A percentile compares a stretch with the other conserved stretches of the same genome.
Conservation (phyloP, 495 filamentous ascomycete species). For the Neurospora africana region DNA sequence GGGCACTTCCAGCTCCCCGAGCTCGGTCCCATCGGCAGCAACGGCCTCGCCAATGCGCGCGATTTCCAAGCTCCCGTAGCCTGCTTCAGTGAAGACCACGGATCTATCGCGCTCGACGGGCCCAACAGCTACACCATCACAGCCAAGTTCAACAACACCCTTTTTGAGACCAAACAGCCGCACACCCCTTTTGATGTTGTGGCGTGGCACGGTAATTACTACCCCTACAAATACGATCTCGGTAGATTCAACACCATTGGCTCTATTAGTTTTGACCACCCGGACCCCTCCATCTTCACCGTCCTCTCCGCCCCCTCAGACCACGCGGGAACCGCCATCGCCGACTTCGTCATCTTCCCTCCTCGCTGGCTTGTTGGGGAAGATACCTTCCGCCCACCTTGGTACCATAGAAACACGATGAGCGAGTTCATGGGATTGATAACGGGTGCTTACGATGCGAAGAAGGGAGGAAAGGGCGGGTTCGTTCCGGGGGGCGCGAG, state of each 20-base stretch:
- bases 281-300: conserved; percentile 74
- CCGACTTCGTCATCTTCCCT: conserved; percentile 77
- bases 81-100: conserved; percentile 52
- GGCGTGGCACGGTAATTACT: conserved; percentile 72
- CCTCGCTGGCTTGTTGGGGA: conserved; percentile 71
- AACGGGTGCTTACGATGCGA: conserved; percentile 50
- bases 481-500: conserved; percentile 51
- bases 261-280: conserved; percentile 64
- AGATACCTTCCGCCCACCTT: conserved; percentile 72
- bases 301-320: conserved; percentile 63
- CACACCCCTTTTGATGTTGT: conserved; percentile 79
- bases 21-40: conserved; percentile 80
- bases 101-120: conserved; percentile 28
- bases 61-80: conserved; percentile 85
- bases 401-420: conserved; percentile 81
- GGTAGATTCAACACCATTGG: conserved; percentile 71
- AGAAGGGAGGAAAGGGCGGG: conserved; percentile 37
- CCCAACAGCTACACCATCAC: conserved; percentile 47
- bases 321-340: conserved; percentile 56
- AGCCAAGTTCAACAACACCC: conserved; percentile 69
- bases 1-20: conserved; percentile 79
- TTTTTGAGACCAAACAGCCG: conserved; percentile 61
- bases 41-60: conserved; percentile 74
- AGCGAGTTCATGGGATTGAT: conserved; percentile 75
- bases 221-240: conserved; percentile 83